Base-by-base conservation (phyloP, 2,329 filamentous ascomycete genomes). In the Aspergillus proliferans region DNA sequence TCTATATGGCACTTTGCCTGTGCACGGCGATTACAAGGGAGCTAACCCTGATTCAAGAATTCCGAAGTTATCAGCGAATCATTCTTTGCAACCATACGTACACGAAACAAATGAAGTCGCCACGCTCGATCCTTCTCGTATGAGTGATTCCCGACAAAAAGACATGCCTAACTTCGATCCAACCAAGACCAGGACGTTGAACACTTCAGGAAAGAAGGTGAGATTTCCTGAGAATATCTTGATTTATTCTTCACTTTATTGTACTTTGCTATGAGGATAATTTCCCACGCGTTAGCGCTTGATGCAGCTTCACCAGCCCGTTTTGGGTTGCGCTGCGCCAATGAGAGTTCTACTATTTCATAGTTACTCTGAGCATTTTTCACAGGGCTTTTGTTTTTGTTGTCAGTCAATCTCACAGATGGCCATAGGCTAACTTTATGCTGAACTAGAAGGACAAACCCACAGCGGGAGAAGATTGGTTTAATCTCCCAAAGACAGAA, bases 401-500 rank as follows among this genome's bases (percentile, higher is more conserved):
- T 30, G 26, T 12, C 26, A 30, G 26, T 12, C 26, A 12, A 30
- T 30, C 5, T 30, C 4, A 12, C 26, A 30, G 10, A 14, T 51
- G 30, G 43, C 21, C 28, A 15, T 15, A 40, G 8, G 40, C 53
- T 62, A 51, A 55, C 42, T 46, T 46, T 1, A 39, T 46, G 14
- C 36, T 39, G 60, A 68, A 36, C 43, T 34, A 38, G 15, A 52
- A 71, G 63, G 80, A 80, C 61, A 82, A 80, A 67, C 75, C 79
- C 49, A 87, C 85, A 52, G 87, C 91, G 45, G 93, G 92, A 41
- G 71, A 83, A 14, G 77, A 87, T 50, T 97, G 92, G 92, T 97
- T 86, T 73, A 81, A 94, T 60, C 77, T 98, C 47, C 91, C 91
- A 5, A 84, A 84, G 61, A 96, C 92, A 22, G 78, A 88, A 45